Evolutionary conservation across 148 eudicot species (phyloP).

Genomic region (Dysphania ambrosioides): DNA sequence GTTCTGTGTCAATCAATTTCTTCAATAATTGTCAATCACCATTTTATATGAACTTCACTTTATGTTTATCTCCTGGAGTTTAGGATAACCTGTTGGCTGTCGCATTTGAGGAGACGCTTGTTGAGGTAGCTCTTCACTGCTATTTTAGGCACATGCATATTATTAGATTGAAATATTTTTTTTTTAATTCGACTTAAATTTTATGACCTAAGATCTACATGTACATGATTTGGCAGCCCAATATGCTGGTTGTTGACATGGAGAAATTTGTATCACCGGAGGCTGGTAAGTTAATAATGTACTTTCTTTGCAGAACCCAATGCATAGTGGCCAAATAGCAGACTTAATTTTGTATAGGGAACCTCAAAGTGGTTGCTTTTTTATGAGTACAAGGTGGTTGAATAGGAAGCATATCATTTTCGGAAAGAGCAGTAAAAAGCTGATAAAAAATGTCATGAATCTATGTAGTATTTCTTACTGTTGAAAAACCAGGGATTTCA

Average conservation of each 20-base stretch:
- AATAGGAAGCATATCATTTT: background rate
- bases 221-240: constrained; percentile 65
- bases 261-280: constrained; percentile 81
- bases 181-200: too few relatives aligned
- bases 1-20: background rate
- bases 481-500: background rate
- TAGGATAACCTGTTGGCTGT: constrained; percentile 85
- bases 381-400: background rate
- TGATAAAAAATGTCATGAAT: too few relatives aligned
- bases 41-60: background rate
- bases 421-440: background rate
- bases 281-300: constrained; percentile 48
- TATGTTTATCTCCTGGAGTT: constrained; percentile 4
- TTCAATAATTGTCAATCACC: background rate
- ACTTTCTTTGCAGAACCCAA: background rate
- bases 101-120: constrained; percentile 93
- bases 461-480: too few relatives aligned
- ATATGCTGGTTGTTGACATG: constrained; percentile 88
- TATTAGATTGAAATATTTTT: background rate
- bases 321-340: background rate
- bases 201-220: constrained; percentile 12
- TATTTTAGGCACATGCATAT: background rate
- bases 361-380: background rate
- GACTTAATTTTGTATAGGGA: background rate
- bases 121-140: constrained; percentile 58